Percentiles rank a stretch among this genome's conserved stretches.
These are phyloP conservation scores for Malus hybrid DNA, from an alignment of 331 rosid species.

Conservation along the genomic window DNA sequence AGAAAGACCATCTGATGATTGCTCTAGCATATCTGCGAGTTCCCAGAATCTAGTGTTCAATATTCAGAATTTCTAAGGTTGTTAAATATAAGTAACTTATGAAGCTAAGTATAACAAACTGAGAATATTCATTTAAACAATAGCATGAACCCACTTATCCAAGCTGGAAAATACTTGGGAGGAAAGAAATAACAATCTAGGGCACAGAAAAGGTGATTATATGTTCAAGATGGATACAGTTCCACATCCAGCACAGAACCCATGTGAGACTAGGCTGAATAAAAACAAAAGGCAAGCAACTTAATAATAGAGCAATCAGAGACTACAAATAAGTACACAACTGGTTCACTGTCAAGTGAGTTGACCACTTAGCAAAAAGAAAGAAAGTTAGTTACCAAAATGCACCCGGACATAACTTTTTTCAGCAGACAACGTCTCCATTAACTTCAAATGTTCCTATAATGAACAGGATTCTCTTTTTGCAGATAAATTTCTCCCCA, in stretches of 20 bases:
- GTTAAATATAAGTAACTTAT: conserved; percentile 34
- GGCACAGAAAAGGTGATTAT: neutral
- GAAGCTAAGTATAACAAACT: conserved; percentile 27
- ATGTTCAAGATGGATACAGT: conserved; percentile 4
- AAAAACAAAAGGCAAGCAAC: neutral
- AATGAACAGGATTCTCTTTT: neutral
- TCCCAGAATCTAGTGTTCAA: conserved; percentile 71
- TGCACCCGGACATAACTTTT: neutral
- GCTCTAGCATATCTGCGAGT: conserved; percentile 67
- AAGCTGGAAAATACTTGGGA: conserved; percentile 10
- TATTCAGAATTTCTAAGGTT: conserved; percentile 36
- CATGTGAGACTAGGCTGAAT: neutral
- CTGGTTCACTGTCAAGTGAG: neutral
- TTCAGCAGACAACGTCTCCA: neutral
- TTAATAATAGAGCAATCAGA: neutral
- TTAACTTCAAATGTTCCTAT: neutral
- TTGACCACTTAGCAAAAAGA: neutral
- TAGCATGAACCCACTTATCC: conserved; percentile 14
- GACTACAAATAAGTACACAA: neutral
- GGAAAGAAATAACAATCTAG: conserved; percentile 3
- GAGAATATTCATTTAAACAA: conserved; percentile 18
- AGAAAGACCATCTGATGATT: conserved; percentile 56
- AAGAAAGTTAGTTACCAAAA: neutral
- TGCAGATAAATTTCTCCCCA: neutral
- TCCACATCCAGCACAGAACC: conserved; percentile 1